Percentiles rank a stretch among this genome's conserved stretches.
phyloP scores from a whole-genome alignment of 441 rosid genomes.

The Adansonia madagascariensis region DNA sequence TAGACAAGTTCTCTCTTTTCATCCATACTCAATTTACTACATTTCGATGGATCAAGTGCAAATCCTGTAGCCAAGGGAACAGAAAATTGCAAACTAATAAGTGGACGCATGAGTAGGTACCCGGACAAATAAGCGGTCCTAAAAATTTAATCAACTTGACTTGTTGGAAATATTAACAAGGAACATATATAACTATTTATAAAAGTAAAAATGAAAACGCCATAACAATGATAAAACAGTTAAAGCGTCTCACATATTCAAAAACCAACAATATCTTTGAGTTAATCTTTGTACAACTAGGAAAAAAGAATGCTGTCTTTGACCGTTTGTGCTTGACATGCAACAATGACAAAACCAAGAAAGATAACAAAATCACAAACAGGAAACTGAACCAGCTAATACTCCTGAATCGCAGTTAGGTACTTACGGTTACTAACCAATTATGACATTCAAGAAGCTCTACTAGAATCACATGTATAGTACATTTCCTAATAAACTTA shows the following conservation, averaged over 20 bases:
- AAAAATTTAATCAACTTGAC: too few relatives aligned
- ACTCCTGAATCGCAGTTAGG: neutral
- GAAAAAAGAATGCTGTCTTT: neutral
- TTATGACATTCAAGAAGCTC: neutral
- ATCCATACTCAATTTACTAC: constrained; percentile 72
- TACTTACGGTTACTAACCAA: neutral
- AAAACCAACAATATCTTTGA: neutral
- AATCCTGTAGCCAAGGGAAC: constrained; percentile 43
- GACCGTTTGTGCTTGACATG: too few relatives aligned
- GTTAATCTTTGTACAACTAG: neutral
- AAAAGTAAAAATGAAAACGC: too few relatives aligned
- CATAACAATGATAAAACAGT: too few relatives aligned
- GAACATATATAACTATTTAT: too few relatives aligned
- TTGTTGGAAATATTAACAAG: too few relatives aligned
- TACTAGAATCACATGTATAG: neutral
- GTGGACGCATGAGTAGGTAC: constrained; percentile 10
- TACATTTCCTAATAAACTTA: constrained; percentile 10
- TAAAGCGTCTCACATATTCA: too few relatives aligned
- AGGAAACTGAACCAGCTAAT: too few relatives aligned
- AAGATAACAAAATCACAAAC: too few relatives aligned
- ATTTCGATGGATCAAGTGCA: constrained; percentile 63
- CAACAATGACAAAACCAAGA: too few relatives aligned
- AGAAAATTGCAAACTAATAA: constrained; percentile 9
- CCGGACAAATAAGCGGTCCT: neutral
- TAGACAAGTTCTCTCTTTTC: constrained; percentile 90